A percentile compares a stretch with the other conserved stretches of the same genome.
Evolutionary conservation across 371 early-diverging fungal species (phyloP).

Genomic region (Nematocida parisii): DNA sequence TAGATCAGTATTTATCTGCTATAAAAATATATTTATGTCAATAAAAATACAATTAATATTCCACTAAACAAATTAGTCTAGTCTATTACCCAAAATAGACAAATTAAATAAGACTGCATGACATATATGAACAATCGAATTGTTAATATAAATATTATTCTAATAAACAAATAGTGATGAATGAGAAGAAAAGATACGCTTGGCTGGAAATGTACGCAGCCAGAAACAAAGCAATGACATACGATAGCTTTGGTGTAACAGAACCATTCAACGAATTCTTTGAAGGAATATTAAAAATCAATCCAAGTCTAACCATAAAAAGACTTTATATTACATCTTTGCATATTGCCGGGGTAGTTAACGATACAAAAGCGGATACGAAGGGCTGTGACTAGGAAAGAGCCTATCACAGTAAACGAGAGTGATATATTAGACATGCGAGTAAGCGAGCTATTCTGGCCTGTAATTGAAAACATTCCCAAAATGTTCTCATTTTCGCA

Average conservation of each 20-base stretch:
- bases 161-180: constrained; percentile 55
- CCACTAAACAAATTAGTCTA: neutral
- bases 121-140: constrained; percentile 22
- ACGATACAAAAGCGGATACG: constrained; percentile 39
- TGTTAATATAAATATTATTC: constrained; percentile 44
- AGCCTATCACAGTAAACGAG: neutral
- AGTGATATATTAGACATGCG: constrained; percentile 18
- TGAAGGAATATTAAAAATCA: constrained; percentile 50
- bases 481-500: constrained; percentile 23
- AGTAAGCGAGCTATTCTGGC: constrained; percentile 24
- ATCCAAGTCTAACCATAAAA: constrained; percentile 38
- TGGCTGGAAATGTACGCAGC: constrained; percentile 47
- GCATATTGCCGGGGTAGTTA: constrained; percentile 46
- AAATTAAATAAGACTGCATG: neutral
- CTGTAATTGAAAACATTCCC: constrained; percentile 35
- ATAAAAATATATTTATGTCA: too few relatives aligned
- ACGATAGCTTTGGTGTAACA: constrained; percentile 30
- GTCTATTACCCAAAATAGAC: neutral
- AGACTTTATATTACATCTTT: constrained; percentile 45
- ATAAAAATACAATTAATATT: neutral
- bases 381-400: constrained; percentile 3
- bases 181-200: constrained; percentile 57
- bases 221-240: constrained; percentile 32
- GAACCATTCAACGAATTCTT: constrained; percentile 57
- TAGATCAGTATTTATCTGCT: too few relatives aligned